phyloP scores from a whole-genome alignment of 176 grass and related monocot genomes.

The Hsuehochloa calcarea region DNA sequence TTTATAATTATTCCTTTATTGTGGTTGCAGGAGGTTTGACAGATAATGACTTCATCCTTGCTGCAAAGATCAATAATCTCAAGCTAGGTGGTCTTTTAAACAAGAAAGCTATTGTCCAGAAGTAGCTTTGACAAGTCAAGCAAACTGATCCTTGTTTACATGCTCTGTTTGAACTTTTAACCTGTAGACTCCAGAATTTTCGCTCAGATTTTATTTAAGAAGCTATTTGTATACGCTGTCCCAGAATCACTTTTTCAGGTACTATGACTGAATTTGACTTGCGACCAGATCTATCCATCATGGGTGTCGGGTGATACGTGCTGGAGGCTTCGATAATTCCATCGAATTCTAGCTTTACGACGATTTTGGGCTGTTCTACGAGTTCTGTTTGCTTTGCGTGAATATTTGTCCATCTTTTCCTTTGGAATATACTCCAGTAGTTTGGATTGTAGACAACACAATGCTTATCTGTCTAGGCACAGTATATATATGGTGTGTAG shows the following conservation, averaged over 20 bases:
- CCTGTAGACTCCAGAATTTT: not conserved
- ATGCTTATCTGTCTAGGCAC: not conserved
- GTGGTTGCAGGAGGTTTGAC: conserved; percentile 72
- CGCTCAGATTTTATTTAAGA: conserved; percentile 1
- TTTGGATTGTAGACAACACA: not conserved
- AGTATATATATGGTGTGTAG: not conserved
- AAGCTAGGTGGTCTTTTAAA: conserved; percentile 56
- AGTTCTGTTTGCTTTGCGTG: not conserved
- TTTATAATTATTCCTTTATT: conserved; percentile 13
- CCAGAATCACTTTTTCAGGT: not conserved
- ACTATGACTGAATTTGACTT: not conserved
- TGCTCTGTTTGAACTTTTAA: not conserved
- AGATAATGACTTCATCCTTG: conserved; percentile 85
- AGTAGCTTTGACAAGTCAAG: not conserved
- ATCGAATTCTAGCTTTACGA: not conserved
- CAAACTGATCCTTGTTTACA: not conserved
- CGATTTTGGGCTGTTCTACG: not conserved
- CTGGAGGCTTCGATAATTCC: not conserved
- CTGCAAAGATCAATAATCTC: conserved; percentile 78
- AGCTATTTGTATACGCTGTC: not conserved
- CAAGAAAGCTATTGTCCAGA: conserved; percentile 48
- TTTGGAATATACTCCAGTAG: not conserved
- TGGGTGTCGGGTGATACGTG: not conserved
- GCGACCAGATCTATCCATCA: not conserved
- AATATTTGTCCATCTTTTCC: not conserved